These are phyloP conservation scores for Crithidia thermophila DNA, from an alignment of 208 protist genomes.

Conservation along the genomic window DNA sequence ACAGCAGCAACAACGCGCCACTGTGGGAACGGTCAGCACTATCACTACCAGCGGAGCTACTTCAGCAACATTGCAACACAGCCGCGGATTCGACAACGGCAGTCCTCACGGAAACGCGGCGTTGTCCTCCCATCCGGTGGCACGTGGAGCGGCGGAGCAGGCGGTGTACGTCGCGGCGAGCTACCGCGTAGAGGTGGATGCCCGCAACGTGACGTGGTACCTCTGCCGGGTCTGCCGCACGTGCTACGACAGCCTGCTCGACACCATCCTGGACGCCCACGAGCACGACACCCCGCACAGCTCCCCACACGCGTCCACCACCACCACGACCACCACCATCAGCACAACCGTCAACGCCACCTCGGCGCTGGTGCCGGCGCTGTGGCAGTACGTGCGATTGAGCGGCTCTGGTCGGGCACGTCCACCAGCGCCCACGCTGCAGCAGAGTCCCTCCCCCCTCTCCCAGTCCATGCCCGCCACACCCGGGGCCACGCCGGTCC, in stretches of 20 bases:
- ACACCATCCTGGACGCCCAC: conserved; percentile 24
- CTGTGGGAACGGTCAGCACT: neutral
- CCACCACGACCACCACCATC: too few species aligned
- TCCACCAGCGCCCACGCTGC: neutral
- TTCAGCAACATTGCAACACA: neutral
- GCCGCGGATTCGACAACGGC: neutral
- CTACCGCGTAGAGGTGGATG: conserved; percentile 20
- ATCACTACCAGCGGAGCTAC: neutral
- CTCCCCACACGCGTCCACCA: too few species aligned
- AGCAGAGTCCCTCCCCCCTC: neutral
- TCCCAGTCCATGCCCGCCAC: neutral
- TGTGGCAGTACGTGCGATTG: conserved; percentile 24
- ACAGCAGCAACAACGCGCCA: neutral
- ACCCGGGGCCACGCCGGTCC: neutral
- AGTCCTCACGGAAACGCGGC: too few species aligned
- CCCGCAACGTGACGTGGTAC: conserved; percentile 22
- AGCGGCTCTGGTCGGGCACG: neutral
- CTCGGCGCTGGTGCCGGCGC: neutral
- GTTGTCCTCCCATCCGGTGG: too few species aligned
- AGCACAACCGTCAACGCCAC: neutral
- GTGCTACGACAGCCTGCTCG: conserved; percentile 22
- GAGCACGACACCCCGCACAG: too few species aligned
- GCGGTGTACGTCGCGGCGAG: conserved; percentile 12
- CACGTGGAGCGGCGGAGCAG: too few species aligned
- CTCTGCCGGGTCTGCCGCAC: conserved; percentile 27